Percentiles rank a stretch among this genome's conserved stretches.
phyloP scores from a whole-genome alignment of 1,284 basidiomycete species.

The Fomitopsis palustris region DNA sequence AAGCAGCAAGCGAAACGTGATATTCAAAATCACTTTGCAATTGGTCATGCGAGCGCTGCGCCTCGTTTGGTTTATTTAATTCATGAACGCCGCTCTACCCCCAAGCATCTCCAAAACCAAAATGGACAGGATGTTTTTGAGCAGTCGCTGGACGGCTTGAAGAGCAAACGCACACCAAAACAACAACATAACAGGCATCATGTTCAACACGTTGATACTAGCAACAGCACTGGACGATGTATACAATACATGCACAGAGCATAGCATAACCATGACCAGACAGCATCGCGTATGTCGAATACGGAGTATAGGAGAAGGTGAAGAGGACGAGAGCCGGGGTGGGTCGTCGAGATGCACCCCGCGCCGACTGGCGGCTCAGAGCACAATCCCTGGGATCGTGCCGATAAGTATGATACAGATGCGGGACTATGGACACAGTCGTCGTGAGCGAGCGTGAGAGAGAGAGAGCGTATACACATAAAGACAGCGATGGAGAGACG shows the following conservation, averaged over 20 bases:
- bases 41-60: too few relatives aligned
- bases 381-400: neutral
- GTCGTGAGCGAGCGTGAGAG: slow-evolving; percentile 7
- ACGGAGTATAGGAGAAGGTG: neutral
- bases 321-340: neutral
- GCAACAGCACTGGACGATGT: neutral
- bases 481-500: slow-evolving; percentile 1
- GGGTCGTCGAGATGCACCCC: neutral
- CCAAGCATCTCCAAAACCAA: too few relatives aligned
- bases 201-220: slow-evolving; percentile 6
- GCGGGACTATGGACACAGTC: slow-evolving; percentile 1
- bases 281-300: neutral
- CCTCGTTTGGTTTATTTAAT: too few relatives aligned
- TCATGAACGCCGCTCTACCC: too few relatives aligned
- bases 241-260: slow-evolving; percentile 2
- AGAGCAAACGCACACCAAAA: neutral
- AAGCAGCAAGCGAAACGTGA: too few relatives aligned
- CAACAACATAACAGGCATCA: neutral
- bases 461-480: neutral
- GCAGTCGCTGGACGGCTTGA: too few relatives aligned
- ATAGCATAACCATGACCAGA: neutral
- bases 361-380: neutral
- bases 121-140: too few relatives aligned
- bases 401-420: neutral
- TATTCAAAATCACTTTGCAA: too few relatives aligned